These are phyloP conservation scores for Vinca major DNA, from an alignment of 305 asterid species.

Conservation along the genomic window DNA sequence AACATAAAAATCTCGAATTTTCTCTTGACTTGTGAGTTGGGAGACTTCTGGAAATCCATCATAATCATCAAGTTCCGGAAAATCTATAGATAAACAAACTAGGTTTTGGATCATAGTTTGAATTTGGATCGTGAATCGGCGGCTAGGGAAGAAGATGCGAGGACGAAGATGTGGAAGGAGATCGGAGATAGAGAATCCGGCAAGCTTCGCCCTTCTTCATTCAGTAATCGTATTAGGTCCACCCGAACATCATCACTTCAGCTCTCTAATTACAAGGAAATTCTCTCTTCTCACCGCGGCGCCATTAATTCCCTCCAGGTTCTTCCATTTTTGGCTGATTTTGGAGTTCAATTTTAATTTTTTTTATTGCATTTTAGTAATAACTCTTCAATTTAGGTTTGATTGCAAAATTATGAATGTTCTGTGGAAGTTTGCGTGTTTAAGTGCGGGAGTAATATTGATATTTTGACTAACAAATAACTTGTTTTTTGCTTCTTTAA, in stretches of 20 bases:
- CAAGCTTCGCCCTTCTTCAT: conserved; percentile 73
- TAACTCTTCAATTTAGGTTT: not conserved
- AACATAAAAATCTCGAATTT: not conserved
- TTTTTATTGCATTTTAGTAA: not conserved
- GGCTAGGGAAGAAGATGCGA: conserved; percentile 59
- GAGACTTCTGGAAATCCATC: not conserved
- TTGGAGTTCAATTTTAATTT: not conserved
- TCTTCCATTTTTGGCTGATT: not conserved
- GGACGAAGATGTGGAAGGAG: conserved; percentile 99
- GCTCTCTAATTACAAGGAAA: conserved; percentile 84
- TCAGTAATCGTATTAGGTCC: conserved; percentile 50
- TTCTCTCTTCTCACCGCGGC: conserved; percentile 80
- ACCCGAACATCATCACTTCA: conserved; percentile 59
- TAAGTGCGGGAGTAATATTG: no score
- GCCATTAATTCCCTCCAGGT: conserved; percentile 92
- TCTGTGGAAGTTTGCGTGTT: not conserved
- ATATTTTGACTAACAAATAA: no score
- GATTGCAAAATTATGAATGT: not conserved
- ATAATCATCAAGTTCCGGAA: not conserved
- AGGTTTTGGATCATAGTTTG: not conserved
- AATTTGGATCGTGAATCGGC: conserved; percentile 9
- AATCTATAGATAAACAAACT: not conserved
- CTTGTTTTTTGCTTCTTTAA: no score
- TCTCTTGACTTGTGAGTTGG: no score
- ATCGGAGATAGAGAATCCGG: conserved; percentile 83